A percentile compares a stretch with the other conserved stretches of the same genome.
Conservation (phyloP, 163 green algal species). For the Chloroidium sp. region DNA sequence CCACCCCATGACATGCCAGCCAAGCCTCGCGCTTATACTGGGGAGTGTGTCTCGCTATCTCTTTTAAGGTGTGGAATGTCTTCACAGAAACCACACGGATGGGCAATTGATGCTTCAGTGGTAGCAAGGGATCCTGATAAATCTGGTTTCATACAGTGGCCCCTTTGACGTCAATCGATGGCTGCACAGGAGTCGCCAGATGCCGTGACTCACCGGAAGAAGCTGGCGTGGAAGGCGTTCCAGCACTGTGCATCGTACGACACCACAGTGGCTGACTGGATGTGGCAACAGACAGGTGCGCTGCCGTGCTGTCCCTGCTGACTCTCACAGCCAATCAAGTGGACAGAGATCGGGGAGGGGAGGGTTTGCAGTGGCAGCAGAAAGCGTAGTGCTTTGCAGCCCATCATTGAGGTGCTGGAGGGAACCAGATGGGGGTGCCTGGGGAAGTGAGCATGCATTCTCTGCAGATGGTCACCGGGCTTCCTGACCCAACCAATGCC, state of each 20-base stretch:
- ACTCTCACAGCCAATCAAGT: not conserved
- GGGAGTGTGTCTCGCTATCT: too few species aligned
- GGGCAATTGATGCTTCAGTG: conserved; percentile 4
- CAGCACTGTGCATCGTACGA: conserved; percentile 94
- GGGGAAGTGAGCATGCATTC: too few species aligned
- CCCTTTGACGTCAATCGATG: too few species aligned
- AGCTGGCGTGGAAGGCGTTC: conserved; percentile 97
- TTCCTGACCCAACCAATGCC: too few species aligned
- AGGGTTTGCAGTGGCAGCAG: not conserved
- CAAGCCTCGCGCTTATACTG: too few species aligned
- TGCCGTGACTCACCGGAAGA: conserved; percentile 39
- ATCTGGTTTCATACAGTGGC: too few species aligned
- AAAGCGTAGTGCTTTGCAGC: not conserved
- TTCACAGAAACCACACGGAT: conserved; percentile 18
- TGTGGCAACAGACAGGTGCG: conserved; percentile 75
- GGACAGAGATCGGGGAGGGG: not conserved
- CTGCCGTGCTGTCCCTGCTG: not conserved
- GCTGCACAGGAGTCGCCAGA: not conserved
- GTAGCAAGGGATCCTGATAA: not conserved
- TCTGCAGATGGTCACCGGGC: too few species aligned
- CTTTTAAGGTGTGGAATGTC: too few species aligned
- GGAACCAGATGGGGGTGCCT: not conserved
- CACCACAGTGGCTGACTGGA: conserved; percentile 76
- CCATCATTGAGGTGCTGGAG: conserved; percentile 7
- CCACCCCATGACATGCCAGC: too few species aligned